phyloP scores from a whole-genome alignment of 2,329 filamentous ascomycete species.

The Claviceps arundinis region DNA sequence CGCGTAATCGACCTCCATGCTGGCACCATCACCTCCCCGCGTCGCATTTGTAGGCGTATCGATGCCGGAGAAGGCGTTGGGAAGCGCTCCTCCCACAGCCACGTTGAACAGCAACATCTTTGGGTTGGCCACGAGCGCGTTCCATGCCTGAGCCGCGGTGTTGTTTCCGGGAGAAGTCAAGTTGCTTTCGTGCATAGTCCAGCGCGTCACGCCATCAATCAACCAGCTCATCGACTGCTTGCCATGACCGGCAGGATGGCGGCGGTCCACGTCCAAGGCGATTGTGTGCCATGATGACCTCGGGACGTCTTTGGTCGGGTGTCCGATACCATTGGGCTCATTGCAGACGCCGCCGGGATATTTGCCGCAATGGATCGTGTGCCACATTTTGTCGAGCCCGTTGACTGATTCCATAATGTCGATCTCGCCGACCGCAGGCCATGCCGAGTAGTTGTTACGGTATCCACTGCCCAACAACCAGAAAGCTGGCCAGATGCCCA shows the following conservation, averaged over 20 bases:
- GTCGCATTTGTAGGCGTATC: conserved; percentile 22
- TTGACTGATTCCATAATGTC: conserved; percentile 32
- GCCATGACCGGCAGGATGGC: conserved; percentile 4
- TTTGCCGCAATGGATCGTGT: conserved; percentile 29
- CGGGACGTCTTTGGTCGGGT: conserved; percentile 8
- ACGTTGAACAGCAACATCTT: conserved; percentile 27
- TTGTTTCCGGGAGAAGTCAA: conserved; percentile 10
- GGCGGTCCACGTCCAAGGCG: conserved; percentile 20
- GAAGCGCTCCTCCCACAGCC: conserved; percentile 26
- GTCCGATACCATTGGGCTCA: conserved; percentile 23
- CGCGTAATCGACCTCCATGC: conserved; percentile 27
- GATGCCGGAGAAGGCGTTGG: conserved; percentile 19
- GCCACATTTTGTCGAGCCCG: conserved; percentile 20
- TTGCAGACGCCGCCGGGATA: conserved; percentile 26
- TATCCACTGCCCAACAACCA: conserved; percentile 29
- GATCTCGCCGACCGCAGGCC: conserved; percentile 30
- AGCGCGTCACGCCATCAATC: conserved; percentile 17
- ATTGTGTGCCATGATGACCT: conserved; percentile 21
- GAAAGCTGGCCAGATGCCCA: conserved; percentile 34
- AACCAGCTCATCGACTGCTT: conserved; percentile 21
- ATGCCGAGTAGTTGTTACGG: conserved; percentile 24
- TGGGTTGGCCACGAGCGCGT: conserved; percentile 14
- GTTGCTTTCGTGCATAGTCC: conserved; percentile 14
- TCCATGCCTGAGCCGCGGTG: conserved; percentile 14
- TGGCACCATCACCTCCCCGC: conserved; percentile 16